These are phyloP conservation scores for Fusarium sterilihyphosum DNA, from an alignment of 2,329 filamentous ascomycete genomes.

Conservation along the genomic window DNA sequence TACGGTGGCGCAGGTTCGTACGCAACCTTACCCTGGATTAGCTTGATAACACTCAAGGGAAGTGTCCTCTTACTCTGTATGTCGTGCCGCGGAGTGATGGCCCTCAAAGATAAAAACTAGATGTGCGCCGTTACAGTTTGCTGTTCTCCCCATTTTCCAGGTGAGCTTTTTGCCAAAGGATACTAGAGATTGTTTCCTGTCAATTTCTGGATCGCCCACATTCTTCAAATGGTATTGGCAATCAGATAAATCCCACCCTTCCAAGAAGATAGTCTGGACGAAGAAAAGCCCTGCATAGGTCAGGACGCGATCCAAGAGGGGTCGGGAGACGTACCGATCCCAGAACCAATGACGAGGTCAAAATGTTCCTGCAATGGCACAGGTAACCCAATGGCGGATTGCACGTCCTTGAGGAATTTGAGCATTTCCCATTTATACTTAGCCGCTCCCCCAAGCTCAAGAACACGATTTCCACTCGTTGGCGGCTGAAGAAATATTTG, in stretches of 20 bases:
- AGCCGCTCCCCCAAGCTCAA: background rate
- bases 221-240: constrained; percentile 1
- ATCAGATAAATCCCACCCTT: background rate
- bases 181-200: background rate
- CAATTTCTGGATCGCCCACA: background rate
- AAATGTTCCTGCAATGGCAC: background rate
- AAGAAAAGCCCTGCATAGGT: background rate
- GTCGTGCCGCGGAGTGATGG: background rate
- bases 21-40: background rate
- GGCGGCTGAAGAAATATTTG: background rate
- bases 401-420: background rate
- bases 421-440: background rate
- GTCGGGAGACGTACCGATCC: background rate
- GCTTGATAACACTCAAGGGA: background rate
- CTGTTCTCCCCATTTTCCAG: background rate
- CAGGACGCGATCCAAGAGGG: background rate
- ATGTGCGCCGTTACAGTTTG: background rate
- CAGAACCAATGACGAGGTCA: background rate
- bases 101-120: background rate
- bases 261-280: background rate
- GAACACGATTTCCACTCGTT: background rate
- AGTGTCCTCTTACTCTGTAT: background rate
- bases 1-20: background rate
- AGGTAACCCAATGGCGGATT: background rate
- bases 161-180: background rate